Evolutionary conservation across 2,329 filamentous ascomycete species (phyloP), one percentile per base, ranked within the genome.

Genomic region (Leptosphaerulina australis): DNA sequence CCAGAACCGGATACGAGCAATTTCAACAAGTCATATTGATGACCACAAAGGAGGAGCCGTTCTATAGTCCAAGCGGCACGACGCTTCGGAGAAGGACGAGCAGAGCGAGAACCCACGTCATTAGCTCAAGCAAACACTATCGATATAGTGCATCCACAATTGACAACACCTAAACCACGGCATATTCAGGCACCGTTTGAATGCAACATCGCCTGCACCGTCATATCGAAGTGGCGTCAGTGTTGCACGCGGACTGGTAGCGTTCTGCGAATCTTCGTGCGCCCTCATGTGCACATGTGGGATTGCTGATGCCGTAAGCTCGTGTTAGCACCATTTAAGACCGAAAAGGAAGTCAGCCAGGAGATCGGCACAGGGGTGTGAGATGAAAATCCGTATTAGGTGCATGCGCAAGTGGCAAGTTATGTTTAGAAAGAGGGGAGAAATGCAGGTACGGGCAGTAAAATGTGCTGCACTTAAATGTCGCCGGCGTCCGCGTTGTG

Each of bases 351-450:
- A 45, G 41, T 21, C 36, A 40, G 36, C 29, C 22, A 21, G 21
- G 36, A 41, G 48, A 51, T 51, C 48, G 48, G 46, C 41, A 37
- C 48, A 46, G 21, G 41, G 41, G 43, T 31, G 15, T 17, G 37
- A 51, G 36, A 51, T 51, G 43, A 51, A 31, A 51, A 41, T 20
- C 40, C 40, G 48, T 25, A 50, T 45, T 50, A 36, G 40, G 48
- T 41, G 48, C 48, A 41, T 40, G 48, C 34, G 29, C 18, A 40
- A 37, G 48, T 50, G 48, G 40, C 48, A 17, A 45, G 41, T 41
- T 51, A 51, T 51, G 41, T 51, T 51, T 51, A 51, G 48, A 37
- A 12, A 30, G 24, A 15, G 25, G 29, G 4, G 15, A 17, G 4
- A 20, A 17, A 51, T 37, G 41, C 48, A 51, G 41, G 48, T 41